Conservation (phyloP, 495 filamentous ascomycete species). For the Chaetomidium leptoderma region DNA sequence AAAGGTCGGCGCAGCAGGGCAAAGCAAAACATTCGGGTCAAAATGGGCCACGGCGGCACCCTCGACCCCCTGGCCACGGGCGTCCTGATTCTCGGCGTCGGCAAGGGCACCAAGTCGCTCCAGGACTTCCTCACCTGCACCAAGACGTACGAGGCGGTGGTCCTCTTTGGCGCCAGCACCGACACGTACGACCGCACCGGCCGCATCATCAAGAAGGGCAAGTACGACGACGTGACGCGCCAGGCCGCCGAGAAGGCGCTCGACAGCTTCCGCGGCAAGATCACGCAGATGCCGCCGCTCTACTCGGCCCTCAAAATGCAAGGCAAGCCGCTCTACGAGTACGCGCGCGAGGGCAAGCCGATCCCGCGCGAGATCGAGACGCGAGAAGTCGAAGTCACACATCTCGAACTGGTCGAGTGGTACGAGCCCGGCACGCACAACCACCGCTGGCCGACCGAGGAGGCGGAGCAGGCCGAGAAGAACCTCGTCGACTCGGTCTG, state of each 20-base stretch:
- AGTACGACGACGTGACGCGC: constrained; percentile 73
- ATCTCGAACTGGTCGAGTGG: constrained; percentile 81
- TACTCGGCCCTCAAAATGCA: constrained; percentile 87
- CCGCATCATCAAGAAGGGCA: constrained; percentile 67
- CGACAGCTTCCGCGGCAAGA: constrained; percentile 71
- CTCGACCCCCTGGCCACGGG: constrained; percentile 92
- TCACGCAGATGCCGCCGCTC: constrained; percentile 87
- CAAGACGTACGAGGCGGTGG: constrained; percentile 85
- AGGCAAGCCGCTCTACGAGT: constrained; percentile 92
- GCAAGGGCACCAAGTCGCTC: constrained; percentile 80
- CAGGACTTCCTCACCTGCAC: constrained; percentile 75
- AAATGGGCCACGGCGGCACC: constrained; percentile 95
- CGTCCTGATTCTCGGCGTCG: constrained; percentile 82
- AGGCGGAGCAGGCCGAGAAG: constrained; percentile 68
- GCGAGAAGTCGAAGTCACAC: constrained; percentile 67
- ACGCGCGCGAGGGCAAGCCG: constrained; percentile 81
- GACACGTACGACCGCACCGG: constrained; percentile 87
- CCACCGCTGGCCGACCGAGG: constrained; percentile 66
- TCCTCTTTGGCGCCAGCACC: constrained; percentile 87
- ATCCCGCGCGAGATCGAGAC: constrained; percentile 79
- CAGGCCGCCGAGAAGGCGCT: constrained; percentile 74
- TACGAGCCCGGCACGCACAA: constrained; percentile 76
- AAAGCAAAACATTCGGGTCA: constrained; percentile 63
- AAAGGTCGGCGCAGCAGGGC: constrained; percentile 48
- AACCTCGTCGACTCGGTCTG: constrained; percentile 66